Conservation (phyloP, 495 filamentous ascomycete genomes). For the Ramalina intermedia region DNA sequence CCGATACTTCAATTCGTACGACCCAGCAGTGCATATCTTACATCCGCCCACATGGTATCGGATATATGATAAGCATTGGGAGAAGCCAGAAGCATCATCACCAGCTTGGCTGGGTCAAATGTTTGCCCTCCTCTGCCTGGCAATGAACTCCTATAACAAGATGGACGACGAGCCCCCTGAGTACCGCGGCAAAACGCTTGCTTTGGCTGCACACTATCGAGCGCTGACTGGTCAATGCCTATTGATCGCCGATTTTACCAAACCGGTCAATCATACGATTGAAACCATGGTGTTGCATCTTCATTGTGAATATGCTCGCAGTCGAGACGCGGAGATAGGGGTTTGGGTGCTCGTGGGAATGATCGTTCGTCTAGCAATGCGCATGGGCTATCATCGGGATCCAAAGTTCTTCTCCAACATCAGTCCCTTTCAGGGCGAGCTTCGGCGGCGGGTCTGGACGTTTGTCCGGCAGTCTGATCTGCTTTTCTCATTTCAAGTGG, state of each 20-base stretch:
- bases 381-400: constrained; percentile 94
- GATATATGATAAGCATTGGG: constrained; percentile 71
- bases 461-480: constrained; percentile 70
- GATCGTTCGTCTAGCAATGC: constrained; percentile 72
- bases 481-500: constrained; percentile 80
- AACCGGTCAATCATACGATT: constrained; percentile 71
- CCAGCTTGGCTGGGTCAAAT: constrained; percentile 84
- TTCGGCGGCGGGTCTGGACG: constrained; percentile 80
- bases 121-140: constrained; percentile 76
- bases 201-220: constrained; percentile 69
- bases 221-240: constrained; percentile 76
- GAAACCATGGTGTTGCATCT: constrained; percentile 80
- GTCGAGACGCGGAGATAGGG: constrained; percentile 65
- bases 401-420: constrained; percentile 70
- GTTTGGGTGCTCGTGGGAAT: constrained; percentile 72
- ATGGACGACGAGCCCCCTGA: constrained; percentile 88
- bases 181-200: constrained; percentile 51
- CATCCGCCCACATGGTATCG: constrained; percentile 23
- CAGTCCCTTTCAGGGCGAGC: constrained; percentile 78
- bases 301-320: constrained; percentile 63
- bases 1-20: constrained; percentile 57
- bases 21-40: constrained; percentile 47
- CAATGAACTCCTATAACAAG: constrained; percentile 79
- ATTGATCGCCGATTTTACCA: constrained; percentile 76
- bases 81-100: constrained; percentile 61